These are phyloP conservation scores for Kentomonas sorsogonicus DNA, from an alignment of 208 protist genomes.

Conservation along the genomic window DNA sequence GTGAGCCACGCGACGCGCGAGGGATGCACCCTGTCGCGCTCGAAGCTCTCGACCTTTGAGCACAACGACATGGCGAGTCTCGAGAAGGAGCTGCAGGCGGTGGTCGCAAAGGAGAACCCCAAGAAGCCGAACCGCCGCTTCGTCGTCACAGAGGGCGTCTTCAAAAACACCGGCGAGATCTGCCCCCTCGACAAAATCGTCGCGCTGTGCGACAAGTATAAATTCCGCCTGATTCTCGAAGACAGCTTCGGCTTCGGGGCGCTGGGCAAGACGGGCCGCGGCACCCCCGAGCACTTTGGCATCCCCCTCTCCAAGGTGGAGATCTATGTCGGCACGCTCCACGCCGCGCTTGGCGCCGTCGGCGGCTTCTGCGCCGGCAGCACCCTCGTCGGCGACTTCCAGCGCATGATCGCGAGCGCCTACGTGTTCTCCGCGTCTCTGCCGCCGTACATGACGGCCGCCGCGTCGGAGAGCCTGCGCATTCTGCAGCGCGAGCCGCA, in stretches of 20 bases:
- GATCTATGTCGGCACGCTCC: conserved; percentile 87
- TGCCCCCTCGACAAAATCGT: conserved; percentile 85
- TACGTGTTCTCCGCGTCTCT: conserved; percentile 98
- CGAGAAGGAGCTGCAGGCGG: conserved; percentile 67
- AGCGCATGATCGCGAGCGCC: conserved; percentile 88
- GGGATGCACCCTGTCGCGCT: conserved; percentile 87
- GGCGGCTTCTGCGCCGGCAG: conserved; percentile 95
- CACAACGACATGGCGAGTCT: conserved; percentile 96
- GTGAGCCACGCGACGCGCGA: conserved; percentile 79
- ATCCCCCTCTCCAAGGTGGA: conserved; percentile 78
- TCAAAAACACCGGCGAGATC: conserved; percentile 87
- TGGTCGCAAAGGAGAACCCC: conserved; percentile 52
- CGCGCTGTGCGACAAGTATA: conserved; percentile 91
- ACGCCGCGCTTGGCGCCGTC: conserved; percentile 79
- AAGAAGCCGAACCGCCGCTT: conserved; percentile 84
- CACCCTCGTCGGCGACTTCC: conserved; percentile 88
- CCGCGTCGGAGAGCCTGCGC: conserved; percentile 67
- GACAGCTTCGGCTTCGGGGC: conserved; percentile 95
- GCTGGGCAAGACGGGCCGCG: conserved; percentile 92
- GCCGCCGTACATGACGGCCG: conserved; percentile 90
- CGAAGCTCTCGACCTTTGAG: conserved; percentile 79
- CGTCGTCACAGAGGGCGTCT: conserved; percentile 95
- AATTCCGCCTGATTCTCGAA: conserved; percentile 95
- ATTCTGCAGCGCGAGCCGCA: conserved; percentile 58
- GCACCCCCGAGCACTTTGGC: conserved; percentile 92